Conservation (phyloP, 139 green algal species). For the Haematococcus lacustris region DNA sequence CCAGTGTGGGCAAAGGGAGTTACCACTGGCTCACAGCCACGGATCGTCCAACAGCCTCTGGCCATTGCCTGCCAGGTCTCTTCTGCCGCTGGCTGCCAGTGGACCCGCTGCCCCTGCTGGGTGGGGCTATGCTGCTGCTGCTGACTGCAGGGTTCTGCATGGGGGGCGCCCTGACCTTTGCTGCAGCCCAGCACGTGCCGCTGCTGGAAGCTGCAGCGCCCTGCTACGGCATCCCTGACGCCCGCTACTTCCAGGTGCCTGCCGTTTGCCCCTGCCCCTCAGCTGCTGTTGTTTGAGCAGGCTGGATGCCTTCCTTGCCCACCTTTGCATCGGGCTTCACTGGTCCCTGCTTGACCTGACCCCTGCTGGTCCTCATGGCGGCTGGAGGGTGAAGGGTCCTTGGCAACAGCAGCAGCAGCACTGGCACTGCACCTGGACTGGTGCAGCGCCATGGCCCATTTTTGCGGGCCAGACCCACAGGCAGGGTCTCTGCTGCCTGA, state of each 20-base stretch:
- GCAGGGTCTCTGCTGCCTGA: background rate
- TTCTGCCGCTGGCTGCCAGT: too few relatives aligned
- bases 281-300: background rate
- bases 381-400: background rate
- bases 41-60: too few relatives aligned
- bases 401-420: background rate
- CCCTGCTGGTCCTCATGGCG: too few relatives aligned
- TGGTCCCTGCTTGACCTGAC: background rate
- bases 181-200: constrained; percentile 42
- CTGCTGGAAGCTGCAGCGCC: constrained; percentile 32
- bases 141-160: constrained; percentile 36
- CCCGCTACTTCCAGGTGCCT: background rate
- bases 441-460: too few relatives aligned
- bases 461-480: too few relatives aligned
- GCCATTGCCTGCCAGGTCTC: too few relatives aligned
- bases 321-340: background rate
- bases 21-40: too few relatives aligned
- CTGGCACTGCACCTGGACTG: too few relatives aligned
- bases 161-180: constrained; percentile 58
- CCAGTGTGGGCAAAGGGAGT: too few relatives aligned
- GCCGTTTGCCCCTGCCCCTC: background rate
- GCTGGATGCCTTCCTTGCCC: background rate
- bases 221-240: constrained; percentile 59
- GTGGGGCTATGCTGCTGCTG: too few relatives aligned
- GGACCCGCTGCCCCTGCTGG: too few relatives aligned